Percentiles rank a stretch among this genome's conserved stretches.
Evolutionary conservation across 108 stramenopile genomes (phyloP).

Genomic region (Fragilaria radians): DNA sequence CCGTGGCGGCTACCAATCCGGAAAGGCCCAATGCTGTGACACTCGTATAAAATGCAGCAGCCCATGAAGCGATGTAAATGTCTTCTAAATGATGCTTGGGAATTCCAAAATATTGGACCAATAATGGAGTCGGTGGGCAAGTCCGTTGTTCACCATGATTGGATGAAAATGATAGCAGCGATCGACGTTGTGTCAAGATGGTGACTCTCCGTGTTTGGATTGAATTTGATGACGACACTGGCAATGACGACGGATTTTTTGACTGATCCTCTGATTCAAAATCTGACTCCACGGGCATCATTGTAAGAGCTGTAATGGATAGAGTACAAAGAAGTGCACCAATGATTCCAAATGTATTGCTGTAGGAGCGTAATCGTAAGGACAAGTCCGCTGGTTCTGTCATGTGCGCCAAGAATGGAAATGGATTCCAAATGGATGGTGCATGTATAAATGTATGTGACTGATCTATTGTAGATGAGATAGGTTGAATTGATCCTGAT

Average conservation of each 20-base stretch:
- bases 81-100: conserved; percentile 1
- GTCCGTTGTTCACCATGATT: background rate
- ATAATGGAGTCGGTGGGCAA: background rate
- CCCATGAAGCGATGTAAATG: conserved; percentile 7
- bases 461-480: too few species aligned
- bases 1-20: background rate
- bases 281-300: background rate
- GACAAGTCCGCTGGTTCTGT: conserved; percentile 6
- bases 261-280: background rate
- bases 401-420: conserved; percentile 2
- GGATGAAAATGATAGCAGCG: too few species aligned
- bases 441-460: too few species aligned
- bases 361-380: conserved; percentile 6
- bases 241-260: background rate
- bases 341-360: conserved; percentile 11
- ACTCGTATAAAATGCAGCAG: conserved; percentile 11
- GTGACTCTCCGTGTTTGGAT: background rate
- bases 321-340: conserved; percentile 13
- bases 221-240: background rate
- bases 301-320: conserved; percentile 5
- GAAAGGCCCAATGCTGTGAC: conserved; percentile 6
- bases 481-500: too few species aligned
- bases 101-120: conserved; percentile 2
- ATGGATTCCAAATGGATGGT: conserved; percentile 9
- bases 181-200: too few species aligned